These are phyloP conservation scores for Aureobasidium subglaciale DNA, from an alignment of 2,329 filamentous ascomycete genomes.

Conservation along the genomic window DNA sequence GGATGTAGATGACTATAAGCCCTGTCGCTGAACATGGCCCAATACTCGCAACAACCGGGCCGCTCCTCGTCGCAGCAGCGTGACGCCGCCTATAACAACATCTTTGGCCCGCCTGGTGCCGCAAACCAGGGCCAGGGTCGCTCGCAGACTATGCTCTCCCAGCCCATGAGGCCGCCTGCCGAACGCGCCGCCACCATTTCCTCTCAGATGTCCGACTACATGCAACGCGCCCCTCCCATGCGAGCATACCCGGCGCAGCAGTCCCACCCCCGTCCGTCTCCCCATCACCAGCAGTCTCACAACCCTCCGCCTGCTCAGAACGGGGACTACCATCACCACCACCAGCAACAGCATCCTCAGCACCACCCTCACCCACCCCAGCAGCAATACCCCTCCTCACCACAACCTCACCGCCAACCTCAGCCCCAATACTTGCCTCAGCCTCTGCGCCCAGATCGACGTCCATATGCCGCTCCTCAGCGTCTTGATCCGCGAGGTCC, in stretches of 20 bases:
- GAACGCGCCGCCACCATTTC: conserved; percentile 69
- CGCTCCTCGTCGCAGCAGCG: conserved; percentile 59
- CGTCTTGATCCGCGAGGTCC: conserved; percentile 57
- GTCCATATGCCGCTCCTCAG: conserved; percentile 66
- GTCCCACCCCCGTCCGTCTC: conserved; percentile 42
- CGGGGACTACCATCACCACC: conserved; percentile 31
- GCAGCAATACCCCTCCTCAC: conserved; percentile 20
- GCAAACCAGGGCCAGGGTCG: conserved; percentile 54
- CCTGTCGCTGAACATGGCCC: conserved; percentile 45
- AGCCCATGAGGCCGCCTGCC: conserved; percentile 53
- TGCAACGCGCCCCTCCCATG: conserved; percentile 59
- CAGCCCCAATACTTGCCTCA: conserved; percentile 54
- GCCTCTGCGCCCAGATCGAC: conserved; percentile 55
- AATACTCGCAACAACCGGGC: conserved; percentile 54
- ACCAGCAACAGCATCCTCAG: conserved; percentile 23
- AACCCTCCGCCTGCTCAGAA: conserved; percentile 28
- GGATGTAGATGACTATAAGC: neutral
- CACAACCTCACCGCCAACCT: conserved; percentile 24
- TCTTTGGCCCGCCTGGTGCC: conserved; percentile 82
- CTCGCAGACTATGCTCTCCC: conserved; percentile 91
- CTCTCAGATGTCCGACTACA: conserved; percentile 40
- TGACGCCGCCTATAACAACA: conserved; percentile 92
- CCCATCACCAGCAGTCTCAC: conserved; percentile 44
- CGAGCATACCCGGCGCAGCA: conserved; percentile 35
- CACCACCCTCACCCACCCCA: conserved; percentile 40